Evolutionary conservation across 225 moss, liverwort and hornwort species (phyloP), one percentile per base, ranked within the genome.

Genomic region (Pleurozium schreberi): DNA sequence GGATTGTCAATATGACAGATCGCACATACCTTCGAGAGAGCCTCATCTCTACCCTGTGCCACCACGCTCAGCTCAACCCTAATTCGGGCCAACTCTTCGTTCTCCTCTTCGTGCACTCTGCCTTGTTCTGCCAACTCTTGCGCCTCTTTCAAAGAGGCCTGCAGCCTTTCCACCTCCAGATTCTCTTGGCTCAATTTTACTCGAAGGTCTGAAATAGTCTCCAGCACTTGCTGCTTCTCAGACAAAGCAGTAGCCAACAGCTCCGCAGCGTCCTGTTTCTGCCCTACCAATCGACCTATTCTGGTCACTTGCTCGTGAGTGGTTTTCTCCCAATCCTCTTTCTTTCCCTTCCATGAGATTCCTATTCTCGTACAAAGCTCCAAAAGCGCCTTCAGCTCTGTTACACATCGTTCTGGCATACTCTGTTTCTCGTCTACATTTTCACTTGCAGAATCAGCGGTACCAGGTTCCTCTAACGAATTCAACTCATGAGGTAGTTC

Each of bases 191-290:
- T 93, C 61, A 95, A 42, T 76, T 94, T 89, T 52, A 95, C 93
- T 76, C 95, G 91, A 66, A 94, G 95, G 85, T 95, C 93, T 33
- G 95, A 95, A 74, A 95, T 94, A 49, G 93, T 91, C 88, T 92
- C 94, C 88, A 95, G 88, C 55, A 93, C 94, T 87, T 95, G 93
- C 81, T 95, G 94, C 89, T 95, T 95, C 87, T 95, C 95, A 34
- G 91, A 80, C 86, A 95, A 83, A 64, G 94, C 94, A 80, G 89
- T 83, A 73, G 91, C 69, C 80, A 95, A 89, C 49, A 94, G 90
- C 62, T 95, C 95, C 63, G 95, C 95, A 77, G 93, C 93, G 65
- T 93, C 94, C 42, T 94, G 92, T 83, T 94, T 95, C 88, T 95
- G 94, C 75, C 91, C 93, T 57, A 94, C 92, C 86, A 94, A 53